phyloP scores from a whole-genome alignment of 2,329 filamentous ascomycete genomes.

The Sarocladiaceae sp. region DNA sequence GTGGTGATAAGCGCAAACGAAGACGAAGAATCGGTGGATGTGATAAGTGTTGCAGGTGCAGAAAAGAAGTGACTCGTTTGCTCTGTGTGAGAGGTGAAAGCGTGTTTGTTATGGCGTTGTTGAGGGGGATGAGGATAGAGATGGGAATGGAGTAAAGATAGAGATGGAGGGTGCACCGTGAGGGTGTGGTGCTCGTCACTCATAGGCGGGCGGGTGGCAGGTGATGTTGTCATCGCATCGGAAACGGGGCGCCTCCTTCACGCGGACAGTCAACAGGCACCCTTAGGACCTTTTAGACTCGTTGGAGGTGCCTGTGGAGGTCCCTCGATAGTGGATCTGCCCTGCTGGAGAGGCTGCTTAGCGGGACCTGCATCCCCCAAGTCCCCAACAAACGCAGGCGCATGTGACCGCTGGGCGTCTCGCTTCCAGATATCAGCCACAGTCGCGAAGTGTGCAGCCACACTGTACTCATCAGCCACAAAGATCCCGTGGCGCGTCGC shows the following conservation, averaged over 20 bases:
- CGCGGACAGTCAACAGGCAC: conserved; percentile 4
- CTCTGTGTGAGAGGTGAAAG: too few species aligned
- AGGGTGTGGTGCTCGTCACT: neutral
- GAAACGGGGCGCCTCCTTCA: conserved; percentile 3
- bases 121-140: conserved; percentile 1
- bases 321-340: neutral
- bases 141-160: too few species aligned
- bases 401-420: conserved; percentile 2
- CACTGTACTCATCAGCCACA: neutral
- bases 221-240: conserved; percentile 16
- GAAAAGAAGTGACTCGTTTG: too few species aligned
- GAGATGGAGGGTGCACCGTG: neutral
- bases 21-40: too few species aligned
- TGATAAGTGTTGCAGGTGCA: too few species aligned
- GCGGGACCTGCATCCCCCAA: neutral
- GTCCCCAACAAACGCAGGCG: conserved; percentile 5
- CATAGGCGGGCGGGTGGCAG: conserved; percentile 6
- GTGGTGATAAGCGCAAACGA: neutral
- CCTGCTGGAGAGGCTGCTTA: too few species aligned
- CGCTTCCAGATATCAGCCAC: conserved; percentile 1
- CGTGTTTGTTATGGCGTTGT: too few species aligned
- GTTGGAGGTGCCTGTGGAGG: neutral
- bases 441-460: neutral
- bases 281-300: too few species aligned
- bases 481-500: neutral